These are phyloP conservation scores for Monilinia laxa DNA, from an alignment of 2,329 filamentous ascomycete genomes.

Conservation along the genomic window DNA sequence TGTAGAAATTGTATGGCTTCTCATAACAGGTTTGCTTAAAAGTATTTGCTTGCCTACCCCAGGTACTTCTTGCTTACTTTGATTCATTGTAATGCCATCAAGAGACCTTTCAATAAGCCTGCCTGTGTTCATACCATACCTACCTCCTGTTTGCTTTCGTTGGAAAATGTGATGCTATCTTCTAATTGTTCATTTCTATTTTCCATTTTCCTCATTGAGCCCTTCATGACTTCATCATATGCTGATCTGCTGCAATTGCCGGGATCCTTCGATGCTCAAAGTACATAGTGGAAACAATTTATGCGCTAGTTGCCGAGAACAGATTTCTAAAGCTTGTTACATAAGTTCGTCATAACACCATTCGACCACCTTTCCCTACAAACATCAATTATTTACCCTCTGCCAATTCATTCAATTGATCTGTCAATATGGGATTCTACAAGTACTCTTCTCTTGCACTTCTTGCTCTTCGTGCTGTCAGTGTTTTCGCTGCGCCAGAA, in stretches of 20 bases:
- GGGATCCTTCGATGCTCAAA: neutral
- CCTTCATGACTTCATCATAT: conserved; percentile 5
- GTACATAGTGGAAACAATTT: conserved; percentile 3
- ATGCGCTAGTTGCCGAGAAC: conserved; percentile 24
- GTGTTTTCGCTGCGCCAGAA: conserved; percentile 59
- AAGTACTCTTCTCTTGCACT: conserved; percentile 71
- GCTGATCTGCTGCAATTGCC: conserved; percentile 7
- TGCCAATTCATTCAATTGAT: conserved; percentile 26
- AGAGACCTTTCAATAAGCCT: neutral
- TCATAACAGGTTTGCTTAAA: neutral
- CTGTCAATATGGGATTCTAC: conserved; percentile 66
- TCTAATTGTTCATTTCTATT: no score
- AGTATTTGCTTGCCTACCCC: neutral
- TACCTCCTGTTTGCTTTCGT: neutral
- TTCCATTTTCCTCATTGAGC: neutral
- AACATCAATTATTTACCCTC: conserved; percentile 4
- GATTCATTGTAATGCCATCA: neutral
- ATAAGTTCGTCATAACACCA: conserved; percentile 15
- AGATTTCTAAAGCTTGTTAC: conserved; percentile 22
- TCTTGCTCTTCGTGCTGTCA: conserved; percentile 66
- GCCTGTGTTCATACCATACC: neutral
- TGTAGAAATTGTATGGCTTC: neutral
- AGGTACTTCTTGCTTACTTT: neutral
- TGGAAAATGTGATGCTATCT: neutral
- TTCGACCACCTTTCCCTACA: conserved; percentile 4